Evolutionary conservation across 768 basidiomycete species (phyloP), one percentile per base, ranked within the genome.

Genomic region (Agrocybe praecox): DNA sequence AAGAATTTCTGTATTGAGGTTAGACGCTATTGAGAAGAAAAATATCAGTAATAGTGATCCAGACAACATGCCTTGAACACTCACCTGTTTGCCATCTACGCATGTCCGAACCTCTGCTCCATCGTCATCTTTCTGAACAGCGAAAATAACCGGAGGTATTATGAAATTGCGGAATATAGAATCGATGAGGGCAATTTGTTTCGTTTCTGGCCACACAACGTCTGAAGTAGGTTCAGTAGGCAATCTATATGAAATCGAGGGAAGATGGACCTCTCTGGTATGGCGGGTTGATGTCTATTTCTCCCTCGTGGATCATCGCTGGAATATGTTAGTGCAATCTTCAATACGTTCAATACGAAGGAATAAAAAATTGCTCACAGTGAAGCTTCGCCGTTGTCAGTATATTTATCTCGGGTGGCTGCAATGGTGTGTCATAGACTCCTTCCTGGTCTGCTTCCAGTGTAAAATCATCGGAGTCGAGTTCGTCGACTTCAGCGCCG

Each of bases 31-130:
- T 42, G 33, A n/a, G 24, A n/a, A 32, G 17, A 23, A 21, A 42
- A 17, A 32, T 40, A 14, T 26, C 17, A 43, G 17, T 19, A 50
- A 23, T 17, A 17, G 46, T 10, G 42, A 17, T 24, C 14, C 24
- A 44, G 29, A 21, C 22, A 15, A 22, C 18, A 17, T 23, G 72
- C 50, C 80, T 33, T n/a, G 77, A n/a, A n/a, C n/a, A 77, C 73
- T 71, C 77, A 74, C 90, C 81, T 94, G 92, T 64, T 94, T 94
- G 6, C 92, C 92, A 62, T 94, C 92, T 2, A 92, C 89, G 55
- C 90, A 92, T 6, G 85, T 74, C 54, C 86, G 77, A 4, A 75
- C 71, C 61, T 84, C 82, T 2, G 78, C 74, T 2, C 82, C 86
- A 14, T 40, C 36, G 23, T 82, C 79, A 47, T 80, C 74, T 33